Base-by-base conservation (phyloP, 306 rosid genomes). In the Cucumis cinereus region DNA sequence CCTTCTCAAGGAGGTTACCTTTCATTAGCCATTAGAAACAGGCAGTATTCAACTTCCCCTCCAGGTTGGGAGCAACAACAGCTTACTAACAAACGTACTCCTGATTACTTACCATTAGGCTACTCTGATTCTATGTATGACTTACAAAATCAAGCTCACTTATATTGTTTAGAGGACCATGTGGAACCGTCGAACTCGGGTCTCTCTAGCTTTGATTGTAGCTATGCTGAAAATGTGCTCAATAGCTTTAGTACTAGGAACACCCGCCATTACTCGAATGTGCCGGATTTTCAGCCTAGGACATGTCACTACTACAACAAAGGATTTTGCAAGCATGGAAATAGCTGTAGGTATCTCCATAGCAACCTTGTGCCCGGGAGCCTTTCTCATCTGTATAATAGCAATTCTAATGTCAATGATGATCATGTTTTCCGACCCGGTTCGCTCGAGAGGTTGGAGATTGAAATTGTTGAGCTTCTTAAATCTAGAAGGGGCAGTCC, bases 271-370 rank as follows among this genome's bases (percentile, higher is more conserved):
- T 53, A 77, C 68, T 83, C 87, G 3, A 55, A 78, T 63, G 13
- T 33, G 9, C 33, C 84, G 1, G 97, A 90, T 47, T 78, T 77
- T 73, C 90, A 89, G 0, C 84, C 82, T 13, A 93, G 87, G 85
- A 78, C 77, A 3, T 93, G 98, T 82, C 92, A 88, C 73, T 93
- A 87, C 77, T 91, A 81, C 83, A 89, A 61, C 83, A 88, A 86
- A 80, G 98, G 98, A 10, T 88, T 66, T 79, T 93, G 98, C 78
- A 93, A 85, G 84, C 92, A 91, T 84, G 98, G 98, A 76, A 85
- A 71, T 57, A 82, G 78, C 79, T 91, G 98, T 70, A 83, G 87
- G 77, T 93, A 82, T 77, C 82, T 67, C 70, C 97, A 93, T 74
- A 93, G 81, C 16, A 87, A 77, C 56, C 69, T 80, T 43, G 57